A percentile compares a stretch with the other conserved stretches of the same genome.
phyloP scores from a whole-genome alignment of 2,329 filamentous ascomycete genomes.

The Monosporascus sp. region DNA sequence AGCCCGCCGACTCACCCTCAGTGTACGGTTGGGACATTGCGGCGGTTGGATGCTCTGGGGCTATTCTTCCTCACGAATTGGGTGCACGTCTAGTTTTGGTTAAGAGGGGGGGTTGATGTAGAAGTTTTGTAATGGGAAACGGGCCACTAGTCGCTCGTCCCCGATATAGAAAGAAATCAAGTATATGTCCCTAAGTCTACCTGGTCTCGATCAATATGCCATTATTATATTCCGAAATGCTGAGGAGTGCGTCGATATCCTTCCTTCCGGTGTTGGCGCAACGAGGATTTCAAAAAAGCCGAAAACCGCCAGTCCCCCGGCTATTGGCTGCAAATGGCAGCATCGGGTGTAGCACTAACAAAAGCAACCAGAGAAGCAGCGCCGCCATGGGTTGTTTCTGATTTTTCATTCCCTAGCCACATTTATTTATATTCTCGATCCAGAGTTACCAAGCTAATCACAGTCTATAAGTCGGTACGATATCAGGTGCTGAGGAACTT shows the following conservation, averaged over 20 bases:
- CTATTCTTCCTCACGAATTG: too few species aligned
- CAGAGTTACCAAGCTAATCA: too few species aligned
- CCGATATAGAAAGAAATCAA: background rate
- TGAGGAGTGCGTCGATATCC: background rate
- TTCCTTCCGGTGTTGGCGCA: too few species aligned
- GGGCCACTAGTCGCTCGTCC: background rate
- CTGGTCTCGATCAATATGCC: too few species aligned
- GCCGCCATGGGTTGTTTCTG: too few species aligned
- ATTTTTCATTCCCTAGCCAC: too few species aligned
- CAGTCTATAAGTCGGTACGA: too few species aligned
- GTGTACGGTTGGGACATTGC: constrained; percentile 18
- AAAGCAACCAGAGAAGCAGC: too few species aligned
- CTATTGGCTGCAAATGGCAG: background rate
- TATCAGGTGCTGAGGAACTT: too few species aligned
- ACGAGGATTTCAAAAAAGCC: background rate
- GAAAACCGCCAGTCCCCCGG: background rate
- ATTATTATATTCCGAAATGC: background rate
- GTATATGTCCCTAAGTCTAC: background rate
- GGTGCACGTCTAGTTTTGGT: too few species aligned
- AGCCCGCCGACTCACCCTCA: constrained; percentile 22
- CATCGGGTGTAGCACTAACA: background rate
- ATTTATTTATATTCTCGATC: too few species aligned
- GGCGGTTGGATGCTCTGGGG: background rate
- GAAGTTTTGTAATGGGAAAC: background rate
- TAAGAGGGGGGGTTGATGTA: background rate